Evolutionary conservation across 192 early-diverging fungal species (phyloP).

Genomic region (Gaertneriomyces semiglobifer): DNA sequence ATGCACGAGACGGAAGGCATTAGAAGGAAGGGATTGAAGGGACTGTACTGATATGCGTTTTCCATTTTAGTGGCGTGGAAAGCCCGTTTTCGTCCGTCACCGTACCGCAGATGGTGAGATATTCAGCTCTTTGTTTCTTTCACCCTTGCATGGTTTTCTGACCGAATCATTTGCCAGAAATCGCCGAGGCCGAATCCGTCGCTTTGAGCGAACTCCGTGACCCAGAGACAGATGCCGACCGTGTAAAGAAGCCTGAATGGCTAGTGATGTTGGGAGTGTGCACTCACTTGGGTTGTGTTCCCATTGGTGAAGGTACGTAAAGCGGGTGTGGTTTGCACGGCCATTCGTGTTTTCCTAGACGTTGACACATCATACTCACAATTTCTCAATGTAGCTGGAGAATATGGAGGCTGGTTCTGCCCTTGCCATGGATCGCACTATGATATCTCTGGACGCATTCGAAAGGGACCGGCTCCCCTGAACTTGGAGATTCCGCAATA

Average conservation of each 20-base stretch:
- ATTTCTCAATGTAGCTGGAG: constrained; percentile 61
- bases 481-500: constrained; percentile 91
- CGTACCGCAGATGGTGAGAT: constrained; percentile 65
- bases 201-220: constrained; percentile 77
- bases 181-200: constrained; percentile 80
- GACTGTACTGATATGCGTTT: neutral
- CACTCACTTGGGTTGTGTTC: constrained; percentile 91
- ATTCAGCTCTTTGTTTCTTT: neutral
- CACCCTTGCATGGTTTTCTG: too few relatives aligned
- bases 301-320: constrained; percentile 74
- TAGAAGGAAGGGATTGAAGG: too few relatives aligned
- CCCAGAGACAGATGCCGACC: constrained; percentile 83
- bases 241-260: constrained; percentile 87
- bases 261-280: constrained; percentile 87
- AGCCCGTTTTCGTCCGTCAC: constrained; percentile 95
- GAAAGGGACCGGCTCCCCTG: constrained; percentile 94
- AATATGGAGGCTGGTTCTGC: constrained; percentile 98
- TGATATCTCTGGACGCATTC: constrained; percentile 95
- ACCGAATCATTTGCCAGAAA: constrained; percentile 52
- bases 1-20: too few relatives aligned
- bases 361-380: neutral
- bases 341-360: too few relatives aligned
- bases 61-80: constrained; percentile 79
- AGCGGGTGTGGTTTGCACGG: neutral
- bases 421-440: constrained; percentile 99